Base-by-base conservation (phyloP, 331 rosid genomes). In the Acacia pycnantha region DNA sequence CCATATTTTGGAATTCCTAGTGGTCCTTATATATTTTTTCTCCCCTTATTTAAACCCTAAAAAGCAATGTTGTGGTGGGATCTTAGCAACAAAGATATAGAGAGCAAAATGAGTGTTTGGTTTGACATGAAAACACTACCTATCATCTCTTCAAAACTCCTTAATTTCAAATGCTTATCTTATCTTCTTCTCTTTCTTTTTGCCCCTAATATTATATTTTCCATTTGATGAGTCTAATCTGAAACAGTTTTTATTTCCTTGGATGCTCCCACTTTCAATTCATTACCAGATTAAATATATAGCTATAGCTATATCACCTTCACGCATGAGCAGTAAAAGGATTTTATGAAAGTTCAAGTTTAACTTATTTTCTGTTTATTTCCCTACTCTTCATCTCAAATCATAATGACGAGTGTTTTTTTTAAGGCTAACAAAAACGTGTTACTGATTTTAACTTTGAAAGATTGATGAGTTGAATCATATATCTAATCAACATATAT, bases 191-290 rank as follows among this genome's bases (percentile, higher is more conserved):
- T 8, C 13, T 10, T 56, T 22, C 24, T 43, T 43, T 10, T 0
- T 5, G 0, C 1, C 8, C 26, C 24, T 21, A 21, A 53, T 19
- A 53, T 53, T 16, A 16, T 51, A 16, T 51, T 51, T 51, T 7
- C 6, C 22, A 51, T 51, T 51, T 33, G 44, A 90, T 31, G 46
- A 89, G 84, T 78, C 90, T 70, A 79, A 1, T 73, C 70, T 81
- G 50, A 56, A 81, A 61, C 48, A 66, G 70, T 66, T 51, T 19
- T 22, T 47, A 41, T 18, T 70, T 13, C 56, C 10, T 26, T 12
- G 76, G 76, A 70, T 43, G 3, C 33, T 70, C 35, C n/a, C 65
- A 58, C 16, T 59, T 59, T 59, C 5, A 59, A 59, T 59, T 59
- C 15, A 11, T 6, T 59, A 11, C 11, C 24, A 22, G 5, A n/a